Percentiles rank a stretch among this genome's conserved stretches.
phyloP scores from a whole-genome alignment of 176 grass and related monocot species.

The Eleusine coracana region DNA sequence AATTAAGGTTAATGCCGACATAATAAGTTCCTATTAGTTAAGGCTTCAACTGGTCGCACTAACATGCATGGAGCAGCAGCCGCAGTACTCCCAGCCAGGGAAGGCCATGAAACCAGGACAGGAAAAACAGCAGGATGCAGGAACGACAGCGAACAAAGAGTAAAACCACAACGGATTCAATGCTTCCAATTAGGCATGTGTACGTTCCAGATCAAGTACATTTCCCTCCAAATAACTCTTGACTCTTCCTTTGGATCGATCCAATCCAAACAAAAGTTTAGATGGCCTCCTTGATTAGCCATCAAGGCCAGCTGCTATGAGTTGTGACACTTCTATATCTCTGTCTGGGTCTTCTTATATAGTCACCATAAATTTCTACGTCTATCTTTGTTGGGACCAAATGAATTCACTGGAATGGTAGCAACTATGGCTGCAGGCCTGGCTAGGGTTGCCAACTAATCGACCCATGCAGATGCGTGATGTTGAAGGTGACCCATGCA shows the following conservation, averaged over 20 bases:
- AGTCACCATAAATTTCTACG: slow-evolving; percentile 25
- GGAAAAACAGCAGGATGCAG: background rate
- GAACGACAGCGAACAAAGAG: background rate
- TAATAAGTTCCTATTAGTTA: slow-evolving; percentile 34
- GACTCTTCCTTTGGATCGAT: slow-evolving; percentile 26
- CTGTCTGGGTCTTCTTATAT: slow-evolving; percentile 10
- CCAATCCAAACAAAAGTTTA: background rate
- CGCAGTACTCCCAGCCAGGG: background rate
- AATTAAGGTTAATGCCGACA: background rate
- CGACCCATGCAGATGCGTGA: slow-evolving; percentile 9
- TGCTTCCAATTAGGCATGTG: background rate
- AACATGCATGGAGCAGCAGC: background rate
- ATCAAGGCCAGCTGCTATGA: slow-evolving; percentile 14
- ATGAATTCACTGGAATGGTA: slow-evolving; percentile 12
- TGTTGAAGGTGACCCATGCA: slow-evolving; percentile 1
- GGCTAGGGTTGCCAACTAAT: slow-evolving; percentile 41
- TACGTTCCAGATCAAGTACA: slow-evolving; percentile 43
- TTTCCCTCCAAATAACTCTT: slow-evolving; percentile 38
- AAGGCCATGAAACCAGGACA: background rate
- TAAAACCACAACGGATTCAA: background rate
- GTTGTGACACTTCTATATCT: slow-evolving; percentile 24
- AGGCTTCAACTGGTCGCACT: slow-evolving; percentile 13
- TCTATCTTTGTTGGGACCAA: slow-evolving; percentile 33
- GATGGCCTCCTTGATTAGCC: slow-evolving; percentile 22
- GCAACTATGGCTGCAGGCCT: slow-evolving; percentile 1